Evolutionary conservation across 106 monocot genomes (phyloP).

Genomic region (Dendrobium nobile): DNA sequence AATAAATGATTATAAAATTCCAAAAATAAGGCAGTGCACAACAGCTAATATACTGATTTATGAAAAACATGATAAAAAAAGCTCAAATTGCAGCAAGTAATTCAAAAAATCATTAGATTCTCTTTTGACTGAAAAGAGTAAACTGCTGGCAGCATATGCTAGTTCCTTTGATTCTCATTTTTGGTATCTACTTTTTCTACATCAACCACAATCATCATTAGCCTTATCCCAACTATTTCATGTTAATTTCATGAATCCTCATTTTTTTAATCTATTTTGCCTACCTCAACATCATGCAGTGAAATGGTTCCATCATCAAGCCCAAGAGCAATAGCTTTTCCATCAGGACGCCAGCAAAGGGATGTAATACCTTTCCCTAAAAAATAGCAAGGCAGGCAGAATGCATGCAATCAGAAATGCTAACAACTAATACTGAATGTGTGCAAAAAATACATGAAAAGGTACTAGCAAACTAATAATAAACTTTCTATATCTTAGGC

Average conservation of each 20-base stretch:
- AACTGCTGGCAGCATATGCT: background rate
- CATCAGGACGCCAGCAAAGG: constrained; percentile 98
- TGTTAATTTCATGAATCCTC: background rate
- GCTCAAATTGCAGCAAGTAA: background rate
- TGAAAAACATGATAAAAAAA: background rate
- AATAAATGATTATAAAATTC: background rate
- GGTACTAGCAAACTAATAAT: background rate
- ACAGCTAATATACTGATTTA: background rate
- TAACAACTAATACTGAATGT: background rate
- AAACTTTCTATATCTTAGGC: background rate
- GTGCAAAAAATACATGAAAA: background rate
- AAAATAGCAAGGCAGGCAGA: background rate
- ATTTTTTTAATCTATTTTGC: background rate
- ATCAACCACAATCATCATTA: background rate
- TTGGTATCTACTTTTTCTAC: background rate
- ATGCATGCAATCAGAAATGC: constrained; percentile 1
- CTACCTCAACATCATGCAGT: constrained; percentile 94
- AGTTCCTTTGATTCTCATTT: background rate
- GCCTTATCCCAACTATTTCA: background rate
- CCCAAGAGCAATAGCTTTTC: constrained; percentile 84
- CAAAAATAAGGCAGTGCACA: background rate
- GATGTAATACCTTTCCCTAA: constrained; percentile 77
- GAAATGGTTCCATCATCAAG: constrained; percentile 89
- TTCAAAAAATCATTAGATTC: background rate
- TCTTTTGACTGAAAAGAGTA: background rate